phyloP scores from a whole-genome alignment of 108 stramenopile species.

The Ochromonas danica region DNA sequence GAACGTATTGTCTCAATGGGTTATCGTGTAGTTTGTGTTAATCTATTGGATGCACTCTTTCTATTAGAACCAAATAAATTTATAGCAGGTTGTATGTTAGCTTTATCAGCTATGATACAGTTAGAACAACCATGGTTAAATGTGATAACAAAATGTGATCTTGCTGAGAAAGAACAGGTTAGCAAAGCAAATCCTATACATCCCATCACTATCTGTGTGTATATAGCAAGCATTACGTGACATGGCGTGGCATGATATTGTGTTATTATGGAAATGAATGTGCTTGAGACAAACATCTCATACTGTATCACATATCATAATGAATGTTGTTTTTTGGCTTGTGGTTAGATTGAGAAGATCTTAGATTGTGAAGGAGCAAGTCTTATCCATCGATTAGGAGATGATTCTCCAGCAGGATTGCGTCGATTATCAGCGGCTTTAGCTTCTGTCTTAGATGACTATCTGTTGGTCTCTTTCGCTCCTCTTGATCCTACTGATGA shows the following conservation, averaged over 20 bases:
- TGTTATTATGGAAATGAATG: no score
- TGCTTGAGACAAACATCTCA: no score
- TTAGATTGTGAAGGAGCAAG: conserved; percentile 20
- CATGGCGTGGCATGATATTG: no score
- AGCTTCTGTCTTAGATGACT: conserved; percentile 80
- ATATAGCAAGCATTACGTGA: no score
- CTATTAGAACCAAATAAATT: conserved; percentile 70
- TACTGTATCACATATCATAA: no score
- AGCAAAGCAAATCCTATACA: no score
- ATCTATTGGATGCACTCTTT: conserved; percentile 81
- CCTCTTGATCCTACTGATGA: conserved; percentile 89
- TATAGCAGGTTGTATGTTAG: conserved; percentile 79
- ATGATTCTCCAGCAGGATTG: no score
- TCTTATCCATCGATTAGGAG: conserved; percentile 1
- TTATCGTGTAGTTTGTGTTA: conserved; percentile 81
- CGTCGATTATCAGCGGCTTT: conserved; percentile 27
- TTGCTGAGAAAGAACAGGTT: conserved; percentile 84
- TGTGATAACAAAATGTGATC: conserved; percentile 53
- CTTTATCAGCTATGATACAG: conserved; percentile 88
- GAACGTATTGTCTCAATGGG: conserved; percentile 71
- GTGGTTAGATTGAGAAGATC: not conserved
- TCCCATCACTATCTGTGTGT: no score
- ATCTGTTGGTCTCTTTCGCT: conserved; percentile 86
- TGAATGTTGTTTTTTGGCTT: no score
- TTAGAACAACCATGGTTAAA: conserved; percentile 93